Evolutionary conservation across 2,329 filamentous ascomycete genomes (phyloP), one percentile per base, ranked within the genome.

Genomic region (Paecilomyces sp.): DNA sequence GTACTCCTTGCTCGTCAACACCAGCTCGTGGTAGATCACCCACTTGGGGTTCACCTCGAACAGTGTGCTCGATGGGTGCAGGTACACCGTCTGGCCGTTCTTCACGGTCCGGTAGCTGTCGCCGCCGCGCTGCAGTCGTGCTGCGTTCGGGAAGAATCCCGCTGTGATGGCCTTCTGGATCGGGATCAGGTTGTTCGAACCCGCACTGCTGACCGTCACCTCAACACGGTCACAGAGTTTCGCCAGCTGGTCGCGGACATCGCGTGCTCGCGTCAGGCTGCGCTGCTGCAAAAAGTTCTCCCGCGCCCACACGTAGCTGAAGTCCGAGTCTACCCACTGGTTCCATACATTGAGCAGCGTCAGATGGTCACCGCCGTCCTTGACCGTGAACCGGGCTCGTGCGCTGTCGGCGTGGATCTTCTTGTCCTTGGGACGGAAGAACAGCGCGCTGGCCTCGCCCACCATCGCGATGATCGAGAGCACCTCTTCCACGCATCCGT

Each of bases 371-470:
- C 94, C 94, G 36, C 92, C 92, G 62, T 95, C 92, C 67, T 91
- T 91, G 71, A 93, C 81, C 0, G 91, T 96, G 76, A 97, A 97
- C 1, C 93, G 86, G 36, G 89, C 88, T 13, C 92, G 87, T 0
- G 94, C 94, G 62, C 89, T 91, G 74, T 99, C 93, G 12, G 94
- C 94, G 69, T 97, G 91, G 30, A 97, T 88, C 74, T 96, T 96
- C 80, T 97, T 97, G 77, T 99, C 92, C 72, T 97, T 96, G 22
- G 94, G 92, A 0, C 92, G 84, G 82, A 95, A 96, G 80, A 97
- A 99, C 4, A 99, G 83, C 0, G 92, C 88, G 3, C 88, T 91
- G 1, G 90, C 86, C 76, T 97, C 94, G 62, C 89, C 87, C 0
- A 97, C 83, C 90, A 97, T 96, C 51, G 92, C 87, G n/a, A 97